Base-by-base conservation (phyloP, 768 basidiomycete genomes). In the Mycena epipterygia region DNA sequence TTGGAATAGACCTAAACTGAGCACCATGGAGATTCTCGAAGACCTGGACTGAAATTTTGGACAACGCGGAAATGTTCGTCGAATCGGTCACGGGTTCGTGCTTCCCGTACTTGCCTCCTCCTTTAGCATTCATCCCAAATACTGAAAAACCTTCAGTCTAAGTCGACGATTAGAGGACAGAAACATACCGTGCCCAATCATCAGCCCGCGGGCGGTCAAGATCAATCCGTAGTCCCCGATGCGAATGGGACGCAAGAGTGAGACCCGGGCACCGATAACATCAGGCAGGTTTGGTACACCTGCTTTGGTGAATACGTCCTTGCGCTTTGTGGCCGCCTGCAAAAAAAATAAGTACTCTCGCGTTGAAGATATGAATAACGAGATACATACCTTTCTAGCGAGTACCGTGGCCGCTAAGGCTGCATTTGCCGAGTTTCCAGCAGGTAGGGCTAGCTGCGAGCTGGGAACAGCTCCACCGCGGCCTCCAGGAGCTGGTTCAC, bases 391-490 rank as follows among this genome's bases (percentile, higher is more conserved):
- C 35, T 4, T 48, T 29, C 49, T 57, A 1, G 76, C 73, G 21
- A 33, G 32, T 0, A 44, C 52, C 0, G 55, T 37, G 21, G 77
- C 73, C 0, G 68, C 69, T 5, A 60, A 21, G 19, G 70, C 72
- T 9, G 78, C 77, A 71, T 77, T 79, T 14, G 69, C 69, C 2
- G 70, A 52, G 59, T 78, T 78, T 4, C 77, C 77, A 11, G 17
- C 49, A 30, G 27, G 32, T 29, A 7, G 27, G 7, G 64, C 25
- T 48, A n/a, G 16, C 5, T 25, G 11, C 17, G 3, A 11, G 16
- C 29, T 39, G 4, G 39, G 32, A 23, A 19, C 37, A 13, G 29
- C 56, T 3, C 46, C 23, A 25, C 46, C 46, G 8, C n/a, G 46
- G 3, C n/a, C 46, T 0, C 46, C 25, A 3, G 56, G 58, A 21